A percentile compares a stretch with the other conserved stretches of the same genome.
Conservation (phyloP, 345 rosid genomes). For the Eucalyptus rudis region DNA sequence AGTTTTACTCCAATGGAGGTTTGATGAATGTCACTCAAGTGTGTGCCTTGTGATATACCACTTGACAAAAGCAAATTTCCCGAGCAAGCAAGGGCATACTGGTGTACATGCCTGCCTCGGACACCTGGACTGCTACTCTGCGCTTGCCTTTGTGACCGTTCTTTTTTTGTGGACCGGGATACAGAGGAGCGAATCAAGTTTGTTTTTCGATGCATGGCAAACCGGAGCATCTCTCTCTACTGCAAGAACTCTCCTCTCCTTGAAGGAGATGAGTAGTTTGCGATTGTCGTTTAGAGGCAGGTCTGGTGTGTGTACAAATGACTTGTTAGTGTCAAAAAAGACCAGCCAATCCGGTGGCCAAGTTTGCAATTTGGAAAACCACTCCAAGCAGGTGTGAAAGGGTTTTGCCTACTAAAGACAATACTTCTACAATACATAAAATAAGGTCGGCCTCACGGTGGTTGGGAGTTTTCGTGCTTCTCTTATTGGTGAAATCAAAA, state of each 20-base stretch:
- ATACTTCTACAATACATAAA: neutral
- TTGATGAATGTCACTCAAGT: neutral
- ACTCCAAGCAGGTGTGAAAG: neutral
- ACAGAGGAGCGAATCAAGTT: neutral
- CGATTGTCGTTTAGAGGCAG: neutral
- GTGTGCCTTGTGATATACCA: neutral
- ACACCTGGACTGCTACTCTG: neutral
- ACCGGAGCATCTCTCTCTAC: neutral
- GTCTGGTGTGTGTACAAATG: neutral
- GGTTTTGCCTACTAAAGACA: neutral
- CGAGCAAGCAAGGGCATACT: neutral
- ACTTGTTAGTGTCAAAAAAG: neutral
- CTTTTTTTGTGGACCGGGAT: neutral
- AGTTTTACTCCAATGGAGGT: neutral
- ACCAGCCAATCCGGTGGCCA: neutral
- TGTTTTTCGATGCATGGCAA: neutral
- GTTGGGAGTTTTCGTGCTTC: neutral
- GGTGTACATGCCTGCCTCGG: neutral
- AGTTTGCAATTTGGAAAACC: neutral
- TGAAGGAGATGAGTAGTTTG: neutral
- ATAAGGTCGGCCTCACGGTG: neutral
- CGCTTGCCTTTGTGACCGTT: neutral
- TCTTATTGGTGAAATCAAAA: neutral
- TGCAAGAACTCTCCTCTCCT: neutral
- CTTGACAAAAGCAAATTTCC: neutral